Evolutionary conservation across 352 stramenopile genomes (phyloP).

Genomic region (Phytophthora agathidicida): DNA sequence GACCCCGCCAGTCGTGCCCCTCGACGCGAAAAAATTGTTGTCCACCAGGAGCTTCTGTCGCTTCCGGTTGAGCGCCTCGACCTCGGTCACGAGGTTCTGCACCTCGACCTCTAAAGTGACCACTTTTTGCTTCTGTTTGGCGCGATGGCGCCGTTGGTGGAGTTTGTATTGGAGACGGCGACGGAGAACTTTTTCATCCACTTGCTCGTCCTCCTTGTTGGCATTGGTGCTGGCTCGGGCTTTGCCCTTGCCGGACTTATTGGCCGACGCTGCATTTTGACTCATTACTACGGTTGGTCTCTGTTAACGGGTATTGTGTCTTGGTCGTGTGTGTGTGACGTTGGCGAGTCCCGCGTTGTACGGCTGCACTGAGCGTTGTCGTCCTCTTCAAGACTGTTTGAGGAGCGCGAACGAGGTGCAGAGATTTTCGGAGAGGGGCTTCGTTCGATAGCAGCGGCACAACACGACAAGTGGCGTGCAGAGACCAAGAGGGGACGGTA

Average conservation of each 20-base stretch:
- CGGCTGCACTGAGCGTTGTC: neutral
- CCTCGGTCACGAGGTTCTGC: conserved; percentile 31
- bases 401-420: conserved; percentile 23
- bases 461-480: conserved; percentile 12
- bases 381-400: conserved; percentile 10
- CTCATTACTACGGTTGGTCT: conserved; percentile 16
- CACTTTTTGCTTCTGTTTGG: conserved; percentile 57
- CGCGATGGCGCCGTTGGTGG: conserved; percentile 65
- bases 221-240: neutral
- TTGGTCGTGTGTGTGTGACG: too few species aligned
- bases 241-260: conserved; percentile 6
- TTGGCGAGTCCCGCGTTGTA: conserved; percentile 3
- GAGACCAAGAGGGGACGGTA: conserved; percentile 2
- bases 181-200: conserved; percentile 46
- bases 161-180: conserved; percentile 63
- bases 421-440: conserved; percentile 29
- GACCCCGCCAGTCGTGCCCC: conserved; percentile 28
- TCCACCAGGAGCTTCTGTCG: conserved; percentile 38
- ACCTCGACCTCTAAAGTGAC: conserved; percentile 51
- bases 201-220: conserved; percentile 13
- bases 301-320: too few species aligned
- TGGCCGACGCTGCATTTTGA: conserved; percentile 16
- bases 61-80: conserved; percentile 37
- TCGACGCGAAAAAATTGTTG: conserved; percentile 42
- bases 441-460: conserved; percentile 9